Conservation (phyloP, 306 rosid genomes). For the Vicia faba region DNA sequence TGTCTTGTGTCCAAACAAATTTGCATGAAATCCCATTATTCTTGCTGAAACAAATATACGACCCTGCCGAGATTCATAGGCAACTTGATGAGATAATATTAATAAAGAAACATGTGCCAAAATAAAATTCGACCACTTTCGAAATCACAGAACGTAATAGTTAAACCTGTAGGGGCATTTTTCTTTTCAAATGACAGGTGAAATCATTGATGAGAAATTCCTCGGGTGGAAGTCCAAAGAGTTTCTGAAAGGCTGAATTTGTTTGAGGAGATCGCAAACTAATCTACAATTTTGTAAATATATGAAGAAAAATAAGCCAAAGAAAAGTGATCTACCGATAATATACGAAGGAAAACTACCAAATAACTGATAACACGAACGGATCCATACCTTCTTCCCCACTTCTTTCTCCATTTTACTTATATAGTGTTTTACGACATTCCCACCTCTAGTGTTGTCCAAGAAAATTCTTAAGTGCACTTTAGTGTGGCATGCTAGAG, state of each 20-base stretch:
- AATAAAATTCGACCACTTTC: slow-evolving; percentile 27
- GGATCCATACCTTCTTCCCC: slow-evolving; percentile 80
- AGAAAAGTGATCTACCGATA: slow-evolving; percentile 9
- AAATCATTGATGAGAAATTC: slow-evolving; percentile 97
- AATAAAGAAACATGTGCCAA: slow-evolving; percentile 30
- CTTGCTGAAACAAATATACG: slow-evolving; percentile 91
- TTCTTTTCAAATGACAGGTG: slow-evolving; percentile 89
- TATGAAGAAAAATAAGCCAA: slow-evolving; percentile 19
- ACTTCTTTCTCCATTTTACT: slow-evolving; percentile 99
- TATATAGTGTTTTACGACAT: slow-evolving; percentile 70
- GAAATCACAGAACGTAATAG: slow-evolving; percentile 29
- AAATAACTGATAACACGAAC: slow-evolving; percentile 29
- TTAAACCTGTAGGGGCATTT: slow-evolving; percentile 91
- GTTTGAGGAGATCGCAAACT: slow-evolving; percentile 93
- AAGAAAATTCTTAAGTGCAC: slow-evolving; percentile 85
- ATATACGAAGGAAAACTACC: slow-evolving; percentile 18
- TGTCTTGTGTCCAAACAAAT: slow-evolving; percentile 87
- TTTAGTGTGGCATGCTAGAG: slow-evolving; percentile 79
- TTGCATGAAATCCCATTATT: slow-evolving; percentile 92
- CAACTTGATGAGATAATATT: slow-evolving; percentile 38
- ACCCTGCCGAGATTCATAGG: slow-evolving; percentile 59
- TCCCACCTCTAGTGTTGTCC: slow-evolving; percentile 78
- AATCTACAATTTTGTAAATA: slow-evolving; percentile 55
- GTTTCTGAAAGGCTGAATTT: slow-evolving; percentile 92
- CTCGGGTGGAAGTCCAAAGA: slow-evolving; percentile 90